phyloP scores from a whole-genome alignment of 2,329 filamentous ascomycete genomes.

The Hypomyces rosellus region DNA sequence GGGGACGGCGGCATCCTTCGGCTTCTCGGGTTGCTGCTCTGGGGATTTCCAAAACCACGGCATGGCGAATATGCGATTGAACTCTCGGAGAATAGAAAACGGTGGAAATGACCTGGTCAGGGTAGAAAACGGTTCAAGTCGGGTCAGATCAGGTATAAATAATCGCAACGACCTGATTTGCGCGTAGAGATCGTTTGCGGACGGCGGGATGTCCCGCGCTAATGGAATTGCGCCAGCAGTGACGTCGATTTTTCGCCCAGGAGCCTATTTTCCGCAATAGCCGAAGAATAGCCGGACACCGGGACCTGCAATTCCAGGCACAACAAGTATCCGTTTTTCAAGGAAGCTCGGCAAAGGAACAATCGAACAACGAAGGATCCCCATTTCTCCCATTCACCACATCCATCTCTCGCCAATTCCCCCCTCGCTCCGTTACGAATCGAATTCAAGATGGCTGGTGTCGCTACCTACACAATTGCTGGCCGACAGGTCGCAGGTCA shows the following conservation, averaged over 20 bases:
- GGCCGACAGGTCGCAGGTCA: constrained; percentile 56
- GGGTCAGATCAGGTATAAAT: too few relatives aligned
- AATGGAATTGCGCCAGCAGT: not conserved
- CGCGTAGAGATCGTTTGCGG: too few relatives aligned
- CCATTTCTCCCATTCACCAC: constrained; percentile 6
- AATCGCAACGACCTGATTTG: too few relatives aligned
- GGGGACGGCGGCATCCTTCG: constrained; percentile 20
- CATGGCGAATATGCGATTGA: constrained; percentile 19
- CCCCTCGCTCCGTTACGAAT: constrained; percentile 11
- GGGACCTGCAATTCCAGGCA: constrained; percentile 29
- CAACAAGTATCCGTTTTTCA: constrained; percentile 12
- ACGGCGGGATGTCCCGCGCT: too few relatives aligned
- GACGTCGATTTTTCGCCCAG: too few relatives aligned
- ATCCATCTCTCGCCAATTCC: constrained; percentile 10
- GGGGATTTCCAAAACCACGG: constrained; percentile 39
- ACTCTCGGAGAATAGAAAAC: too few relatives aligned
- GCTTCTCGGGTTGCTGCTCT: constrained; percentile 26
- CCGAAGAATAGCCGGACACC: constrained; percentile 26
- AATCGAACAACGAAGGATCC: constrained; percentile 16
- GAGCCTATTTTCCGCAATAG: not conserved
- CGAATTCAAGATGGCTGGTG: constrained; percentile 30
- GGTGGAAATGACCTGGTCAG: too few relatives aligned
- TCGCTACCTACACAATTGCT: constrained; percentile 46
- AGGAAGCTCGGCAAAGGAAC: constrained; percentile 2
- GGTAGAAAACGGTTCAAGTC: too few relatives aligned